Evolutionary conservation across 1,284 basidiomycete genomes (phyloP), one percentile per base, ranked within the genome.

Genomic region (Ustilago crameri): DNA sequence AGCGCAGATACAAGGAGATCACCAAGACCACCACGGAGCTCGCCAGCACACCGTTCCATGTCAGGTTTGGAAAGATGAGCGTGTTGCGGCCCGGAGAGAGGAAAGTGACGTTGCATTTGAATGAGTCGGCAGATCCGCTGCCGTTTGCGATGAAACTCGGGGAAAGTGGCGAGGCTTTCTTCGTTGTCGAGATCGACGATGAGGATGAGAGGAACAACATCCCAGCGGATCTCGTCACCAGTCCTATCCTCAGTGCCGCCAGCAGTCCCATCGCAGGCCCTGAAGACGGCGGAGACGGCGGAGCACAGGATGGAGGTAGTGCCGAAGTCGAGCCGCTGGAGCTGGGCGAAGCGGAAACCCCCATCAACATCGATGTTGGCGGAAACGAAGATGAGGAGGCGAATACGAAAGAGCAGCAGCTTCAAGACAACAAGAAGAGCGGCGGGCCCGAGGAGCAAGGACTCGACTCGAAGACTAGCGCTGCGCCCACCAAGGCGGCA

Each of bases 71-170:
- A 57, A 98, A 98, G 87, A 91, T 95, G 87, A 94, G 95, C 84
- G 94, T 98, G 2, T 87, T 98, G 10, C 87, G 94, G 54, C 95
- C 96, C 22, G 91, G 89, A 34, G 96, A 98, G 85, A 95, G 97
- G 86, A 93, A 93, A 87, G 92, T 78, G 22, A 75, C 78, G 26
- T 69, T 74, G 32, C 79, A 74, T 44, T 66, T 83, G 42, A 83
- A 83, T 69, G 70, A 68, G 53, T 75, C 76, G 0, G 58, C 76
- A n/a, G 78, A 83, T 30, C 87, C 88, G 10, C 90, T 93, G 51
- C 95, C 95, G 2, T 98, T 93, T 83, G 89, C 88, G 81, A 99
- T 99, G 96, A 98, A 99, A 87, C 95, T 98, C 73, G 93, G 94
- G 42, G 95, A 98, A 66, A 93, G 95, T 2, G 96, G 96, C 18